phyloP scores from a whole-genome alignment of 2,329 filamentous ascomycete genomes.

The Phoma sp. region DNA sequence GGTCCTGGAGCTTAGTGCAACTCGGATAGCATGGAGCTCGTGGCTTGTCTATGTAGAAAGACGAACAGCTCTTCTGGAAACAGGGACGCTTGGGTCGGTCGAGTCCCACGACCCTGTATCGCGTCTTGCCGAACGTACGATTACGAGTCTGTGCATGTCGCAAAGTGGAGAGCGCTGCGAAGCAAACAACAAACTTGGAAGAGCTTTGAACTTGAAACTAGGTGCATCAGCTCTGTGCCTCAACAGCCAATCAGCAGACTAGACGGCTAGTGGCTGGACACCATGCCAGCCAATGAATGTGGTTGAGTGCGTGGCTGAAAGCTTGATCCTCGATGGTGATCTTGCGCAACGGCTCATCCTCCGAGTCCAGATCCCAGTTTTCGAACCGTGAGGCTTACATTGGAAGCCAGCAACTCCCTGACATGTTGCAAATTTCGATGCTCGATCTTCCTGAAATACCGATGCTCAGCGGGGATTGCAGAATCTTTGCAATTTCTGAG shows the following conservation, averaged over 20 bases:
- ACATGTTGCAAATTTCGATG: constrained; percentile 13
- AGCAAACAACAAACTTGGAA: constrained; percentile 48
- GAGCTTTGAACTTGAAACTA: constrained; percentile 40
- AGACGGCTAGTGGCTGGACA: constrained; percentile 12
- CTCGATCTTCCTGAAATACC: constrained; percentile 11
- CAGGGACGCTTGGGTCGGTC: constrained; percentile 21
- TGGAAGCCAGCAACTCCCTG: constrained; percentile 16
- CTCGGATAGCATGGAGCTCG: constrained; percentile 17
- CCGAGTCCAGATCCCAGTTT: constrained; percentile 20
- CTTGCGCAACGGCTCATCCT: constrained; percentile 36
- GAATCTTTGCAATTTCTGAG: constrained; percentile 17
- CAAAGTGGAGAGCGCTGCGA: constrained; percentile 27
- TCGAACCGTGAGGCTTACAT: constrained; percentile 14
- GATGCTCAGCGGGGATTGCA: constrained; percentile 13
- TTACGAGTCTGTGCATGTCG: constrained; percentile 29
- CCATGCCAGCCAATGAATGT: constrained; percentile 30
- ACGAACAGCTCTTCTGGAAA: constrained; percentile 17
- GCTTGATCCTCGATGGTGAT: constrained; percentile 35
- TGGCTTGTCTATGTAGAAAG: constrained; percentile 21
- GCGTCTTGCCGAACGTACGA: constrained; percentile 21
- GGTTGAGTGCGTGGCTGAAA: constrained; percentile 28
- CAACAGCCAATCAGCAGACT: constrained; percentile 36
- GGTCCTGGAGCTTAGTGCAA: constrained; percentile 19
- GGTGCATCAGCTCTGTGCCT: constrained; percentile 27
- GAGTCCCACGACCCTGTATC: constrained; percentile 19